Evolutionary conservation across 306 rosid genomes (phyloP).

Genomic region (Geum urbanum): DNA sequence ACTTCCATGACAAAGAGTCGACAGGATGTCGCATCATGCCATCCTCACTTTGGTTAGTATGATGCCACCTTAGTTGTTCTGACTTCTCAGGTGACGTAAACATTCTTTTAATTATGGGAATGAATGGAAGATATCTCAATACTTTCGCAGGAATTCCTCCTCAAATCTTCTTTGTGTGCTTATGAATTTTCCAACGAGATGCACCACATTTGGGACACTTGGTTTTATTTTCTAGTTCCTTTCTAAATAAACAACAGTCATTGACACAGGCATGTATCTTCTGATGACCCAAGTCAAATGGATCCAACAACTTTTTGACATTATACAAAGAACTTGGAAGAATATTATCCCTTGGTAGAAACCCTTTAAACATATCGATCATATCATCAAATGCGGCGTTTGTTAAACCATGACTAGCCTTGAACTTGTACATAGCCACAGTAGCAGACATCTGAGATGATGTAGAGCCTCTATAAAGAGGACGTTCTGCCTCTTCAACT

Average conservation of each 20-base stretch:
- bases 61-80: not conserved
- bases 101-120: conserved; percentile 1
- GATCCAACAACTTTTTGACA: not conserved
- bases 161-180: not conserved
- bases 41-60: not conserved
- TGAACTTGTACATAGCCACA: too few species aligned
- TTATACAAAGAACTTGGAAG: not conserved
- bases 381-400: too few species aligned
- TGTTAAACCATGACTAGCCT: too few species aligned
- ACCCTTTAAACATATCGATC: too few species aligned
- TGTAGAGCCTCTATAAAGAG: too few species aligned
- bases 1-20: not conserved
- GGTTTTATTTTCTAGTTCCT: not conserved
- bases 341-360: not conserved
- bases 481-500: too few species aligned
- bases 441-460: too few species aligned
- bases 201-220: not conserved
- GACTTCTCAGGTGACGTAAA: not conserved
- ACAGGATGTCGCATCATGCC: conserved; percentile 3
- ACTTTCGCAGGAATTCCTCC: not conserved
- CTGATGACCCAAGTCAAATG: not conserved
- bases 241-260: conserved; percentile 10
- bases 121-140: not conserved
- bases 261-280: conserved; percentile 1
- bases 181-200: conserved; percentile 11